Percentiles rank a stretch among this genome's conserved stretches.
These are phyloP conservation scores for Neolentinus lepideus DNA, from an alignment of 1,284 basidiomycete genomes.

Conservation along the genomic window DNA sequence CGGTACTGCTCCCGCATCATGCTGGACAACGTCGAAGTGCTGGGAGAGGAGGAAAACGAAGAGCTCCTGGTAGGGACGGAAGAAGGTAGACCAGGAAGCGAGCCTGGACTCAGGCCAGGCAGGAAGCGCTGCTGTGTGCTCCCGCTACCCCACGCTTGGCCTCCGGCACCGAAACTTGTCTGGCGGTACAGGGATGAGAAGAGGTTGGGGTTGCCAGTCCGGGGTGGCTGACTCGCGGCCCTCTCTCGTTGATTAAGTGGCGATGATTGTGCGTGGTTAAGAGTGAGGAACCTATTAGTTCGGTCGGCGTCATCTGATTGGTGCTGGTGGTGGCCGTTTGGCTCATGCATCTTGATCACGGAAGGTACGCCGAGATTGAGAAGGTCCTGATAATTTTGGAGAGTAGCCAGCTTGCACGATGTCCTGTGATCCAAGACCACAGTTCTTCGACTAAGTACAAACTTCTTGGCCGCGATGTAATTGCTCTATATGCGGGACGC, in stretches of 20 bases:
- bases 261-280: constrained; percentile 8
- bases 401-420: constrained; percentile 13
- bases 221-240: constrained; percentile 4
- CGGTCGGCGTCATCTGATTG: constrained; percentile 32
- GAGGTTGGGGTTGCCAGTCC: constrained; percentile 32
- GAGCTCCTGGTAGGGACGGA: constrained; percentile 54
- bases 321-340: constrained; percentile 20
- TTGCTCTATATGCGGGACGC: neutral
- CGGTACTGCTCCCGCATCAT: constrained; percentile 52
- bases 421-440: neutral
- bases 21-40: constrained; percentile 47
- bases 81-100: constrained; percentile 22
- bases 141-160: constrained; percentile 30
- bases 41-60: constrained; percentile 45
- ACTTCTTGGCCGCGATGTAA: neutral
- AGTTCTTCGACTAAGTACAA: constrained; percentile 1
- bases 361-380: constrained; percentile 16
- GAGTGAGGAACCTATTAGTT: constrained; percentile 45
- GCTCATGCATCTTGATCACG: constrained; percentile 19
- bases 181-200: constrained; percentile 48
- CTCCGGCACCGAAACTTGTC: constrained; percentile 35
- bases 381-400: constrained; percentile 20
- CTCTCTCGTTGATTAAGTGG: neutral
- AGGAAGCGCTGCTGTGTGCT: constrained; percentile 26
- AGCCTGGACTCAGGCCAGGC: constrained; percentile 27